Evolutionary conservation across 345 rosid species (phyloP).

Genomic region (Aurinia saxatilis): DNA sequence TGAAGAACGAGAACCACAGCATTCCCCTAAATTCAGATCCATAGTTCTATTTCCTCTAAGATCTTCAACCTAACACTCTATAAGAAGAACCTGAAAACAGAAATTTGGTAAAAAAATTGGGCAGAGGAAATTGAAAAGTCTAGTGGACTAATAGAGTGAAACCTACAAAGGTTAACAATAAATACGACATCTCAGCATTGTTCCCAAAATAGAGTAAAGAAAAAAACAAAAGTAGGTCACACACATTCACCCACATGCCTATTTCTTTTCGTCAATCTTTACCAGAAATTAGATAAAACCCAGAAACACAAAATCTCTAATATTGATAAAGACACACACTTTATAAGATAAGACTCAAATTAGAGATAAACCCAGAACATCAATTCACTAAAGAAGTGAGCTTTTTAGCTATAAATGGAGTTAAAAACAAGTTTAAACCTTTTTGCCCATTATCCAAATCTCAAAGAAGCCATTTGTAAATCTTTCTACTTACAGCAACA

Average conservation of each 20-base stretch:
- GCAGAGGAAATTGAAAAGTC: slow-evolving; percentile 6
- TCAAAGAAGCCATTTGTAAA: too few relatives aligned
- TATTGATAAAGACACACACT: slow-evolving; percentile 1
- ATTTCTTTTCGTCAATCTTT: slow-evolving; percentile 33
- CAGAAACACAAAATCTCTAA: not conserved
- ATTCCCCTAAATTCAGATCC: slow-evolving; percentile 60
- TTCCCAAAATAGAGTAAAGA: slow-evolving; percentile 21
- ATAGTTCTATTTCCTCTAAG: slow-evolving; percentile 18
- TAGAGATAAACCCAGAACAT: slow-evolving; percentile 4
- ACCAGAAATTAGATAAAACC: slow-evolving; percentile 32
- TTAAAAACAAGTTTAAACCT: slow-evolving; percentile 30
- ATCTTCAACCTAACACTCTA: slow-evolving; percentile 12
- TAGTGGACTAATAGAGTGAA: slow-evolving; percentile 11
- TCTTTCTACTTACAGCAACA: too few relatives aligned
- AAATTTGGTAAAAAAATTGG: slow-evolving; percentile 12
- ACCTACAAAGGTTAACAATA: slow-evolving; percentile 18
- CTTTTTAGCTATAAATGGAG: slow-evolving; percentile 31
- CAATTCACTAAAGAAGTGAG: slow-evolving; percentile 23
- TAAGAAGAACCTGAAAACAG: slow-evolving; percentile 11
- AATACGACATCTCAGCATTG: slow-evolving; percentile 26
- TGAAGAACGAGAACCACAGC: slow-evolving; percentile 48
- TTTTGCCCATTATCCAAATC: not conserved
- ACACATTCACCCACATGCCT: slow-evolving; percentile 54
- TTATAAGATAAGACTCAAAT: not conserved
- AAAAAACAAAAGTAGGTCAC: slow-evolving; percentile 40